These are phyloP conservation scores for Neonectria neomacrospora DNA, from an alignment of 2,329 filamentous ascomycete species.

Conservation along the genomic window DNA sequence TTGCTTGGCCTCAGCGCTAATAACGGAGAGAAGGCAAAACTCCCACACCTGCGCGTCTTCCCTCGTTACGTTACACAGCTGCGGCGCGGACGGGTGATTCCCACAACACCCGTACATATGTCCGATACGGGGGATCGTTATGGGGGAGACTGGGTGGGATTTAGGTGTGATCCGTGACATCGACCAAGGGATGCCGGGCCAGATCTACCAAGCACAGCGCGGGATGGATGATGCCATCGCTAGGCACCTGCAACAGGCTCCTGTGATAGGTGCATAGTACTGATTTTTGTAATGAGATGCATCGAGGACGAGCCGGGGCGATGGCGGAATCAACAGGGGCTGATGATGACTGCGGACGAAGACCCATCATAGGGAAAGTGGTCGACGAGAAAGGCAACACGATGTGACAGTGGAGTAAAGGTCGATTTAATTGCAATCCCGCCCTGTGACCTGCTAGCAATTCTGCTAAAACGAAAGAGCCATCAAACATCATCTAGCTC, in stretches of 20 bases:
- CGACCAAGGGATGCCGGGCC: constrained; percentile 16
- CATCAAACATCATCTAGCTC: constrained; percentile 13
- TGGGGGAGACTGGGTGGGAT: not conserved
- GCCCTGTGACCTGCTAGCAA: constrained; percentile 11
- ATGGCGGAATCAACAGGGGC: constrained; percentile 31
- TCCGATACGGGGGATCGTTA: not conserved
- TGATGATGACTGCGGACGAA: constrained; percentile 15
- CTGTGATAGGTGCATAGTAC: constrained; percentile 27
- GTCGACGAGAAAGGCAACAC: not conserved
- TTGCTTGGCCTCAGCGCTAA: not conserved
- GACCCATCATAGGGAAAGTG: constrained; percentile 1
- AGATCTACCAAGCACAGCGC: constrained; percentile 24
- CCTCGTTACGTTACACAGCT: not conserved
- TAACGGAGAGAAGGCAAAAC: not conserved
- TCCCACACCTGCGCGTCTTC: not conserved
- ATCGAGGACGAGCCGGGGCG: constrained; percentile 31
- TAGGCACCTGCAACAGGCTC: not conserved
- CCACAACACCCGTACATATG: not conserved
- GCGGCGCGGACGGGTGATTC: constrained; percentile 4
- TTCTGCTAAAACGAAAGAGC: constrained; percentile 20
- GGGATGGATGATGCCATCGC: constrained; percentile 36
- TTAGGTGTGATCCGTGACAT: not conserved
- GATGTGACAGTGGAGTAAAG: constrained; percentile 5
- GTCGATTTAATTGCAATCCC: constrained; percentile 20
- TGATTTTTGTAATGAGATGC: constrained; percentile 23